Evolutionary conservation across 352 stramenopile genomes (phyloP).

Genomic region (Pythium dissotocum): DNA sequence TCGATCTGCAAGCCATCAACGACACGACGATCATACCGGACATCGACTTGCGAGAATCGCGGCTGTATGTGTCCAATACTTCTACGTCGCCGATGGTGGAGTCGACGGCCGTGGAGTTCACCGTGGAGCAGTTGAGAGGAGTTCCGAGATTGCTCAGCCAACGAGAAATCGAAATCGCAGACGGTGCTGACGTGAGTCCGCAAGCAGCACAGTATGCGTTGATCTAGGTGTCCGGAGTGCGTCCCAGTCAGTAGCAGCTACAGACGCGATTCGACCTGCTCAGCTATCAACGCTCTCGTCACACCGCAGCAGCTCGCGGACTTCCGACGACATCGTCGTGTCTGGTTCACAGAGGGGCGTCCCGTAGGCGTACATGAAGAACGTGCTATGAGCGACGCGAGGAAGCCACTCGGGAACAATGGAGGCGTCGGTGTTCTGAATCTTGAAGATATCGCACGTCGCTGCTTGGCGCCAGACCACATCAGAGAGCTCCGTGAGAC

Average conservation of each 20-base stretch:
- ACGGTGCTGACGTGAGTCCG: background rate
- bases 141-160: background rate
- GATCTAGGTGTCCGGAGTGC: conserved; percentile 1
- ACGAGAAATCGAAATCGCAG: conserved; percentile 9
- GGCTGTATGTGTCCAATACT: conserved; percentile 9
- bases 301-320: too few relatives aligned
- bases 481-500: conserved; percentile 8
- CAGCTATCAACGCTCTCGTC: too few relatives aligned
- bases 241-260: too few relatives aligned
- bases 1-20: conserved; percentile 58
- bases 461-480: conserved; percentile 17
- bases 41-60: conserved; percentile 31
- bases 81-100: background rate
- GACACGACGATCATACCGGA: conserved; percentile 42
- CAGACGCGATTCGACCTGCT: too few relatives aligned
- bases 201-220: conserved; percentile 19
- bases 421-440: conserved; percentile 18
- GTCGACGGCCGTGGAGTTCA: background rate
- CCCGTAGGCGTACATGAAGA: conserved; percentile 16
- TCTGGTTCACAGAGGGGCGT: conserved; percentile 24
- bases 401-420: conserved; percentile 3
- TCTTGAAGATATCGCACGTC: conserved; percentile 10
- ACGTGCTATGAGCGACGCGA: background rate
- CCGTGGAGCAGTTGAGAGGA: background rate
- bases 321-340: background rate